These are phyloP conservation scores for Paecilomyces sp. DNA, from an alignment of 2,329 filamentous ascomycete genomes.

Conservation along the genomic window DNA sequence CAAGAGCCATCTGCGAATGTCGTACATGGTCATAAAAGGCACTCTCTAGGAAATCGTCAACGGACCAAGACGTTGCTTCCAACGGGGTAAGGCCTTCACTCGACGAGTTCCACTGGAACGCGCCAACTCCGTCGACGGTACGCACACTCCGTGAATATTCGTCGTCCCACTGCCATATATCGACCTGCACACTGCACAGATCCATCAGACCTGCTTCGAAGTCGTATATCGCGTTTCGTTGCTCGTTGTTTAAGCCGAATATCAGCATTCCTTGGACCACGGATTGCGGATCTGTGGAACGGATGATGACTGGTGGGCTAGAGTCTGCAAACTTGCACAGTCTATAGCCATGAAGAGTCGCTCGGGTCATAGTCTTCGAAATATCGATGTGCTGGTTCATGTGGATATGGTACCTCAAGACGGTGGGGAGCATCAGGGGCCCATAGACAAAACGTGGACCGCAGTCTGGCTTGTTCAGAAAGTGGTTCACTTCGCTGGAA, in stretches of 20 bases:
- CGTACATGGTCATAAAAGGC: conserved; percentile 12
- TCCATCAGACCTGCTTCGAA: conserved; percentile 14
- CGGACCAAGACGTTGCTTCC: conserved; percentile 6
- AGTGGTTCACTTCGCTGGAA: conserved; percentile 11
- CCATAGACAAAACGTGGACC: conserved; percentile 22
- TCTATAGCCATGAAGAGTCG: conserved; percentile 17
- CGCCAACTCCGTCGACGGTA: conserved; percentile 16
- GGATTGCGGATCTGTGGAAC: conserved; percentile 9
- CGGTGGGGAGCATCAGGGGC: conserved; percentile 21
- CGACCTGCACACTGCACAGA: conserved; percentile 13
- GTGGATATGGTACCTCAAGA: conserved; percentile 20
- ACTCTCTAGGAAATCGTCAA: conserved; percentile 10
- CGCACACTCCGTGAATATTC: conserved; percentile 6
- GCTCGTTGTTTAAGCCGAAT: conserved; percentile 15
- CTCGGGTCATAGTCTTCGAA: conserved; percentile 18
- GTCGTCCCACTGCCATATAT: conserved; percentile 12
- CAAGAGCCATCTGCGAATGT: conserved; percentile 3
- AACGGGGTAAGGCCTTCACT: conserved; percentile 7
- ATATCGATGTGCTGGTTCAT: conserved; percentile 11
- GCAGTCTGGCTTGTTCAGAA: conserved; percentile 10
- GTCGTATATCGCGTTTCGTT: conserved; percentile 17
- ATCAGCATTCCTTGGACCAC: conserved; percentile 20
- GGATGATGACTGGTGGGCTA: conserved; percentile 15
- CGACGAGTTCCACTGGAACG: conserved; percentile 15
- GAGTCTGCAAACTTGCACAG: conserved; percentile 13